These are phyloP conservation scores for Cryptococcus sp. DNA, from an alignment of 1,284 basidiomycete species.

Conservation along the genomic window DNA sequence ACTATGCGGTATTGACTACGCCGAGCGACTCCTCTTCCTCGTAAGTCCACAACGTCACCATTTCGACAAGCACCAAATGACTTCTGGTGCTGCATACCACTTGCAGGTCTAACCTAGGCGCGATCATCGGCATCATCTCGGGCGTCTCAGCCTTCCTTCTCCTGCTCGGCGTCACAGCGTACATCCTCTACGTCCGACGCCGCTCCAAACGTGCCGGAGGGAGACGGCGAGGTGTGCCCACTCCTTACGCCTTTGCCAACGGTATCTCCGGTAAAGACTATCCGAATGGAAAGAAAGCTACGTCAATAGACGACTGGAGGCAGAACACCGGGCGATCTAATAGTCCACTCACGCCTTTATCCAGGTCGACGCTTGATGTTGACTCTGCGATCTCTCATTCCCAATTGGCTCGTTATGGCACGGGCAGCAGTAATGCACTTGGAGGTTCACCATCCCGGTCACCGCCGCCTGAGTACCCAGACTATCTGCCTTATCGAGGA, in stretches of 20 bases:
- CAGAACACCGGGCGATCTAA: conserved; percentile 3
- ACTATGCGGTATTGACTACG: conserved; percentile 31
- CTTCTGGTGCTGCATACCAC: no score
- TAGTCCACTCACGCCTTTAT: conserved; percentile 5
- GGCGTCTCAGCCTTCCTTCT: conserved; percentile 23
- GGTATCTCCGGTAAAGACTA: conserved; percentile 10
- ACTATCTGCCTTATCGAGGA: conserved; percentile 44
- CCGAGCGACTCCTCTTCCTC: not conserved
- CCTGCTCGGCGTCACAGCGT: conserved; percentile 16
- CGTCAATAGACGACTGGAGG: conserved; percentile 1
- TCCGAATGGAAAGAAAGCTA: not conserved
- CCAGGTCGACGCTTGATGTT: not conserved
- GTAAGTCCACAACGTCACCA: not conserved
- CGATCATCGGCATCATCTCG: conserved; percentile 17
- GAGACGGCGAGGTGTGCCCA: not conserved
- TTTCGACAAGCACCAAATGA: not conserved
- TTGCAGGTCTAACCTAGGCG: not conserved
- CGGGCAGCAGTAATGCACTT: not conserved
- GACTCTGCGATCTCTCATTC: not conserved
- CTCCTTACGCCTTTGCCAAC: conserved; percentile 19
- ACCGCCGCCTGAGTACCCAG: conserved; percentile 36
- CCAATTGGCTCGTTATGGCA: not conserved
- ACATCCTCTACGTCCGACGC: conserved; percentile 14
- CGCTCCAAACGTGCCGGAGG: not conserved
- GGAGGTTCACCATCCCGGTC: conserved; percentile 1